Evolutionary conservation across 495 filamentous ascomycete species (phyloP).

Genomic region (Durotheca rogersii): DNA sequence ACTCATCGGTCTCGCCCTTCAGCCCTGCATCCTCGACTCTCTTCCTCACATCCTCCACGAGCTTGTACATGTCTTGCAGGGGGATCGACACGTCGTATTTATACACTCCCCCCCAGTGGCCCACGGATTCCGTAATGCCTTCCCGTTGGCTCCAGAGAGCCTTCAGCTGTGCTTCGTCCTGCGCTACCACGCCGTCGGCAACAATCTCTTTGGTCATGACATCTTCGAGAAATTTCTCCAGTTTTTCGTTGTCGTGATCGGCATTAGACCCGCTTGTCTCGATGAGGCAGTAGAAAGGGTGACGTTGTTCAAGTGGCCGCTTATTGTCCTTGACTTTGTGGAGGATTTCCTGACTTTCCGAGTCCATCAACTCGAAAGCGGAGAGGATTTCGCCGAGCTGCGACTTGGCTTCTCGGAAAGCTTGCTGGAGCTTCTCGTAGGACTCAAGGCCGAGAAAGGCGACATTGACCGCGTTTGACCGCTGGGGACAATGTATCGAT

Average conservation of each 20-base stretch:
- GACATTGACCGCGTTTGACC: constrained; percentile 80
- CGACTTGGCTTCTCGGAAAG: constrained; percentile 82
- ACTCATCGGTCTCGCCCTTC: constrained; percentile 71
- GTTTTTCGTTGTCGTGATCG: constrained; percentile 88
- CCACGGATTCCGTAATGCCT: constrained; percentile 81
- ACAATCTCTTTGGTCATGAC: constrained; percentile 85
- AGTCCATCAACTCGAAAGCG: constrained; percentile 97
- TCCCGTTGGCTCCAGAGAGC: constrained; percentile 91
- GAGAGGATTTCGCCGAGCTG: constrained; percentile 93
- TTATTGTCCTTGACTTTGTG: constrained; percentile 71
- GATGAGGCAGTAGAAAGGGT: constrained; percentile 94
- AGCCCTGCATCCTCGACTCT: constrained; percentile 71
- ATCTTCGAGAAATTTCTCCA: constrained; percentile 82
- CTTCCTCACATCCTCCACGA: constrained; percentile 80
- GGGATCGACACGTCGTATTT: constrained; percentile 98
- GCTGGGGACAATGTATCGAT: constrained; percentile 84
- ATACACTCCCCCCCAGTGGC: constrained; percentile 93
- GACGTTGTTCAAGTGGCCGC: constrained; percentile 72
- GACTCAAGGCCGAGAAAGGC: constrained; percentile 84
- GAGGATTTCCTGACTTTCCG: constrained; percentile 72
- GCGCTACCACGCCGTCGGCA: constrained; percentile 81
- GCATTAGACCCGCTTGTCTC: constrained; percentile 93
- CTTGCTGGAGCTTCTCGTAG: constrained; percentile 79
- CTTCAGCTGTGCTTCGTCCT: constrained; percentile 86
- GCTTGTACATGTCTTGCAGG: constrained; percentile 76